Evolutionary conservation across 441 rosid species (phyloP).

Genomic region (Gossypium schwendimanii): DNA sequence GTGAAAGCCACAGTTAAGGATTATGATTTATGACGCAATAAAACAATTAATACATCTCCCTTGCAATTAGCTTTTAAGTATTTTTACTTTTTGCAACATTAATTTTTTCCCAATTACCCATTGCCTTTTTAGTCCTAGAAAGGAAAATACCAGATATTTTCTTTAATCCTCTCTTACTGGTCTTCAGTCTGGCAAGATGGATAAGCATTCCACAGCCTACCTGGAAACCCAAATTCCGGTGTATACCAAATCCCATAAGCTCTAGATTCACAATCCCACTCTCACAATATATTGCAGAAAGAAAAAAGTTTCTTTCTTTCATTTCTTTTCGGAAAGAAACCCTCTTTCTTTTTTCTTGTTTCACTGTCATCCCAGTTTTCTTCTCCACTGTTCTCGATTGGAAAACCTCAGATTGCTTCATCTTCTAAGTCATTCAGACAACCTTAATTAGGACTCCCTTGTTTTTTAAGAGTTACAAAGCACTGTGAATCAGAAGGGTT

Average conservation of each 20-base stretch:
- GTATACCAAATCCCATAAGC: constrained; percentile 20
- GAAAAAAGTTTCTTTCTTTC: not conserved
- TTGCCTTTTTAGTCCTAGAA: not conserved
- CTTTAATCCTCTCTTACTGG: not conserved
- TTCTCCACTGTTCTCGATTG: not conserved
- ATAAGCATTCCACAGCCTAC: constrained; percentile 27
- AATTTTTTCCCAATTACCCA: not conserved
- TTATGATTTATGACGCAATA: not conserved
- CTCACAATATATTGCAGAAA: not conserved
- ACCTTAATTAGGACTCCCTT: not conserved
- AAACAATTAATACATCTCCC: no score
- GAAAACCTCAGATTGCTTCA: not conserved
- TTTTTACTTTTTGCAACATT: not conserved
- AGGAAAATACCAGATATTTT: not conserved
- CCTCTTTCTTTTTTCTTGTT: not conserved
- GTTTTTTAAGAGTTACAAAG: not conserved
- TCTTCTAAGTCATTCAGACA: not conserved
- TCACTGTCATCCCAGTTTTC: not conserved
- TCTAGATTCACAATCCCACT: constrained; percentile 22
- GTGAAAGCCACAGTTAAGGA: not conserved
- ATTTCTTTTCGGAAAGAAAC: not conserved
- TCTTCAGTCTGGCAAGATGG: not conserved
- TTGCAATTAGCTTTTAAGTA: not conserved
- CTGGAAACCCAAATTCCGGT: constrained; percentile 1
- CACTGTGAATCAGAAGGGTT: not conserved